Percentiles rank a stretch among this genome's conserved stretches.
These are phyloP conservation scores for Neolentinus lepideus DNA, from an alignment of 1,284 basidiomycete genomes.

Conservation along the genomic window DNA sequence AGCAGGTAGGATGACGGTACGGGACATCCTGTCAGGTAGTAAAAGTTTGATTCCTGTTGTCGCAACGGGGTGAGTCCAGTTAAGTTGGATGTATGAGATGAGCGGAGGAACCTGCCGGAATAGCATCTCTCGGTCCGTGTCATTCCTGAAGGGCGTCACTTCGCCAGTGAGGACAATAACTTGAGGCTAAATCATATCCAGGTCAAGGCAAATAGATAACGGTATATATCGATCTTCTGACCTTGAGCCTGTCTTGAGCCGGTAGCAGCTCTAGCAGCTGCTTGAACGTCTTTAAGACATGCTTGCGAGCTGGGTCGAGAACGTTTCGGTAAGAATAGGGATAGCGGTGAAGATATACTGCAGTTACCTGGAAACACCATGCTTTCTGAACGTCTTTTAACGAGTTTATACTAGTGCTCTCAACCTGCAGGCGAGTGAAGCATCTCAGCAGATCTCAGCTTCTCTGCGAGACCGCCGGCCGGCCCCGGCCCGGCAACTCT, in stretches of 20 bases:
- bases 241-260: conserved; percentile 41
- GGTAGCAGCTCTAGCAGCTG: conserved; percentile 42
- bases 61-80: background rate
- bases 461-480: too few relatives aligned
- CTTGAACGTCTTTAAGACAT: conserved; percentile 43
- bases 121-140: conserved; percentile 81
- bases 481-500: too few relatives aligned
- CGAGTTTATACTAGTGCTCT: too few relatives aligned
- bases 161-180: conserved; percentile 55
- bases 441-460: too few relatives aligned
- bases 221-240: conserved; percentile 1
- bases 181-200: conserved; percentile 42
- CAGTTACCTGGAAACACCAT: conserved; percentile 5
- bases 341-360: too few relatives aligned
- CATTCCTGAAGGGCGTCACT: conserved; percentile 63
- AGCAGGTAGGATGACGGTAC: conserved; percentile 67
- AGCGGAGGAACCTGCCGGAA: conserved; percentile 45
- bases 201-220: background rate
- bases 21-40: conserved; percentile 76
- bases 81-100: background rate
- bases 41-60: conserved; percentile 82
- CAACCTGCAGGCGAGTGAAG: too few relatives aligned
- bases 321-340: background rate
- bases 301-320: conserved; percentile 30
- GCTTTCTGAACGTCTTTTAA: background rate